These are phyloP conservation scores for Rosa chinensis DNA, from an alignment of 306 rosid species.

Conservation along the genomic window DNA sequence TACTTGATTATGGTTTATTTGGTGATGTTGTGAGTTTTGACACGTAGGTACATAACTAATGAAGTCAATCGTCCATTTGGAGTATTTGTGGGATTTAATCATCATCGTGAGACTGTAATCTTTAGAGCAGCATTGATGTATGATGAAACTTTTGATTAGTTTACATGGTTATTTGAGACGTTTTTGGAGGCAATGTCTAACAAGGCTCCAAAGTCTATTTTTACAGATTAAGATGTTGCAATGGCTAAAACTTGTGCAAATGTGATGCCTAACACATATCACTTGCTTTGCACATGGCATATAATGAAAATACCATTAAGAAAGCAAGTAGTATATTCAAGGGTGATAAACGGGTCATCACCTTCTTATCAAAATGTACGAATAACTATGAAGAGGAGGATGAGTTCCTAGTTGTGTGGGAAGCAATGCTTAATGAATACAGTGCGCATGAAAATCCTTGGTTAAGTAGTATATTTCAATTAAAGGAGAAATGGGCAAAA, in stretches of 20 bases:
- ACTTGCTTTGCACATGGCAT: not conserved
- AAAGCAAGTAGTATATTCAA: not conserved
- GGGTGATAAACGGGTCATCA: not conserved
- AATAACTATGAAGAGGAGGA: not conserved
- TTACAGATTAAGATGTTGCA: not conserved
- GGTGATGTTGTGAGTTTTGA: conserved; percentile 3
- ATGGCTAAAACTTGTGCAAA: too few species aligned
- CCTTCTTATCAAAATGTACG: not conserved
- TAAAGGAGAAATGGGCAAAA: not conserved
- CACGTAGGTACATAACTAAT: not conserved
- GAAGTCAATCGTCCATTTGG: not conserved
- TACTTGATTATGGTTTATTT: not conserved
- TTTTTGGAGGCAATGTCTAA: not conserved
- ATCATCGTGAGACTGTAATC: not conserved
- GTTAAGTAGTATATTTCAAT: not conserved
- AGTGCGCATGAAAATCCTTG: not conserved
- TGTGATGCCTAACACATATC: not conserved
- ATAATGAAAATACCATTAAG: not conserved
- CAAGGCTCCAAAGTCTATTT: not conserved
- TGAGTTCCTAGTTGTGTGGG: not conserved
- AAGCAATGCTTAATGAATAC: not conserved
- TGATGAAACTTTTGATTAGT: not conserved
- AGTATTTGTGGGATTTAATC: not conserved
- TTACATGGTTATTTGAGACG: not conserved
- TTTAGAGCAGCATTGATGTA: conserved; percentile 1